These are phyloP conservation scores for Cubamyces lactineus DNA, from an alignment of 768 basidiomycete genomes.

Conservation along the genomic window DNA sequence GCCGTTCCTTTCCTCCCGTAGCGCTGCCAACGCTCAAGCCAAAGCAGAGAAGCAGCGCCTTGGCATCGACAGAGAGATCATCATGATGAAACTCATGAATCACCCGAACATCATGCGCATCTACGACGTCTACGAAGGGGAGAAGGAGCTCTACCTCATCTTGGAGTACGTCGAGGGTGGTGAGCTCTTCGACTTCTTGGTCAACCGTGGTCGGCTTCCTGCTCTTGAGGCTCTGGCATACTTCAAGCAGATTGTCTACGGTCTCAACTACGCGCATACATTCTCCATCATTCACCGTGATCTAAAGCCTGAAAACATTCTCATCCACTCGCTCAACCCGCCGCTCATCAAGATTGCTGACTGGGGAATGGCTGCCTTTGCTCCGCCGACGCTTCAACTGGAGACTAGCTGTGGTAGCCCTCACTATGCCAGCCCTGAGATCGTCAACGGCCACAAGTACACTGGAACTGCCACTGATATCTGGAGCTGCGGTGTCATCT, in stretches of 20 bases:
- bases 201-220: constrained; percentile 81
- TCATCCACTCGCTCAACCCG: constrained; percentile 81
- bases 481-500: constrained; percentile 95
- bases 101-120: constrained; percentile 96
- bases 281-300: constrained; percentile 99
- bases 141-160: constrained; percentile 87
- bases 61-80: constrained; percentile 92
- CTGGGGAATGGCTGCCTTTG: constrained; percentile 98
- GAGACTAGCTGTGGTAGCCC: constrained; percentile 97
- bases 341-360: constrained; percentile 95
- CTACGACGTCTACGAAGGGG: constrained; percentile 94
- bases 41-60: constrained; percentile 82
- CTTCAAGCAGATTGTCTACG: constrained; percentile 95
- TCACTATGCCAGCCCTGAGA: constrained; percentile 96
- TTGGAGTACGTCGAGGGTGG: constrained; percentile 96
- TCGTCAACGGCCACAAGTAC: constrained; percentile 89
- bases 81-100: constrained; percentile 99
- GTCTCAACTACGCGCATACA: constrained; percentile 94
- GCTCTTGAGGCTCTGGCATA: constrained; percentile 84
- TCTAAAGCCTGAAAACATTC: constrained; percentile 96
- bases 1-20: constrained; percentile 72
- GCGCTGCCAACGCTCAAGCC: constrained; percentile 65
- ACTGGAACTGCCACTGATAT: constrained; percentile 90
- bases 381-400: constrained; percentile 79
- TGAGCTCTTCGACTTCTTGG: constrained; percentile 95